Evolutionary conservation across 2,329 filamentous ascomycete genomes (phyloP).

Genomic region (Fusarium foetens): DNA sequence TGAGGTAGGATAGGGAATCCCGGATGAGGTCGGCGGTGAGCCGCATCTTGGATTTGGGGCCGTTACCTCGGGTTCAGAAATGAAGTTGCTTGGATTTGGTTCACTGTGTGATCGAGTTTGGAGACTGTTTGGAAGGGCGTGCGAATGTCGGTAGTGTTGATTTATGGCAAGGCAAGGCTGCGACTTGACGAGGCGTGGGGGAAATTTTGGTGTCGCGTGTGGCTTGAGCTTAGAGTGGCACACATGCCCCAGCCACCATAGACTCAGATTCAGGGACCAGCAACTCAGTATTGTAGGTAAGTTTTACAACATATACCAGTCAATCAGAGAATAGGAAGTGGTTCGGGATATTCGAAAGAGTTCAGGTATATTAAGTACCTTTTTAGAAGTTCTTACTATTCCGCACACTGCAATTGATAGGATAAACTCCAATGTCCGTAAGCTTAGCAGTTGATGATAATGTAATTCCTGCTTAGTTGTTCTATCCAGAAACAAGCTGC

Average conservation of each 20-base stretch:
- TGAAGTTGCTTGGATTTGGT: background rate
- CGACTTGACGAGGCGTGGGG: conserved; percentile 44
- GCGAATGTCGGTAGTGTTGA: conserved; percentile 20
- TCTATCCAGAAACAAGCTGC: conserved; percentile 12
- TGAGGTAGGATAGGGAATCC: conserved; percentile 96
- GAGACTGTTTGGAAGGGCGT: background rate
- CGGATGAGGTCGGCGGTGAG: conserved; percentile 95
- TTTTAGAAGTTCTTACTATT: background rate
- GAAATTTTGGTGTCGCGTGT: conserved; percentile 46
- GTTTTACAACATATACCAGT: background rate
- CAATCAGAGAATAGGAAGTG: background rate
- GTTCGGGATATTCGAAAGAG: background rate
- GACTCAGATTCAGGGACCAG: background rate
- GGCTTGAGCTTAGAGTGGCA: conserved; percentile 33
- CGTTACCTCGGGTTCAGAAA: conserved; percentile 40
- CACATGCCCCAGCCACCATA: conserved; percentile 21
- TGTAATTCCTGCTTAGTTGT: conserved; percentile 1
- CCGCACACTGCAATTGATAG: background rate
- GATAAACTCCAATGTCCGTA: background rate
- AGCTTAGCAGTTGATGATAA: background rate
- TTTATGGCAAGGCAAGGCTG: conserved; percentile 46
- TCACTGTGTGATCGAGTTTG: background rate
- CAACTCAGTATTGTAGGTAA: background rate
- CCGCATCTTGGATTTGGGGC: conserved; percentile 72
- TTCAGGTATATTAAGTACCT: background rate